Base-by-base conservation (phyloP, 2,329 filamentous ascomycete genomes). In the Pseudocercospora vitis region DNA sequence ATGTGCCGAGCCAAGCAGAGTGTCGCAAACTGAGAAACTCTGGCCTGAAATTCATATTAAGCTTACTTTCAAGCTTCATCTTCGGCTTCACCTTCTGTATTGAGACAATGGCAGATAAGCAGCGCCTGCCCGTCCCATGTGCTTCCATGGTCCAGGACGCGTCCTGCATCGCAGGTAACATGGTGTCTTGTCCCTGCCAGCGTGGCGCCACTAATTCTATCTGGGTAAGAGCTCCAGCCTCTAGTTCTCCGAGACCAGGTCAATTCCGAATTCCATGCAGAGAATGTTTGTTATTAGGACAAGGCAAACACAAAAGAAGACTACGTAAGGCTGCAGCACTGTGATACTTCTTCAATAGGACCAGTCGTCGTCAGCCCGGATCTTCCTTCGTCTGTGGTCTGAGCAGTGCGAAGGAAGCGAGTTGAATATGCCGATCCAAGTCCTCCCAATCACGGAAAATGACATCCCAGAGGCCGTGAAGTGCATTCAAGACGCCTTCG, bases 401-500 rank as follows among this genome's bases (percentile, higher is more conserved):
- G 1, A 24, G 9, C 16, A 2, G 16, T 1, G 6, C 5, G 35
- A 19, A 23, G 3, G 11, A 28, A 9, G 14, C n/a, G n/a, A n/a
- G 7, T 14, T 26, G 44, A 55, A 3, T 8, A 64, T 65, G 63
- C 62, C 61, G 7, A 78, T 87, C 65, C 68, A 79, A 57, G 78
- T 88, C 53, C 71, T 76, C 3, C 76, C 73, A 7, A 77, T 88
- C 63, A 76, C 75, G 1, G 75, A 81, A 60, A 65, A 68, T 45
- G 85, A 88, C 60, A 86, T 87, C 48, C 78, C 83, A 21, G 81
- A 79, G 6, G 83, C 82, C 18, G 80, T 87, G 47, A 77, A 80
- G 32, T 85, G 82, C 39, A 83, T 88, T 44, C 85, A 88, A 63
- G 74, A 80, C 62, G 84, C 84, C 0, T 88, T 88, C 65, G 79